Conservation (phyloP, 306 rosid species). For the Ziziphus jujuba region DNA sequence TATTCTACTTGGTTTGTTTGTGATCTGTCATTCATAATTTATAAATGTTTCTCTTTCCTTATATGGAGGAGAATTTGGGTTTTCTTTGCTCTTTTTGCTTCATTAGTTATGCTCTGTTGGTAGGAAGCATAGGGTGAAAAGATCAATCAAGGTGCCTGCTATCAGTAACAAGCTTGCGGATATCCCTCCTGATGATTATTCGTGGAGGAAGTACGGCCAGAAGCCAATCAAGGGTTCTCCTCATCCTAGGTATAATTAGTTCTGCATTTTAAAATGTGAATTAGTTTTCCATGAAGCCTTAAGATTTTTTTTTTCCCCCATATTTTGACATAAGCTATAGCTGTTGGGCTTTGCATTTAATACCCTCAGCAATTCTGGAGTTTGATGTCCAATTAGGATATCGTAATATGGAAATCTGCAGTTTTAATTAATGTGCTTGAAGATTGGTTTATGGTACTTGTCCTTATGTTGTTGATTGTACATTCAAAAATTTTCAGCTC, state of each 20-base stretch:
- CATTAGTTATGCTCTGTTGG: constrained; percentile 10
- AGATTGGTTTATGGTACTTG: not conserved
- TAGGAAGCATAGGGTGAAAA: constrained; percentile 94
- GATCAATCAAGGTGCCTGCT: constrained; percentile 96
- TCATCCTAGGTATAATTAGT: constrained; percentile 75
- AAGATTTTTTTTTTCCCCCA: not conserved
- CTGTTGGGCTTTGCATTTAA: not conserved
- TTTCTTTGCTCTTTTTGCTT: not conserved
- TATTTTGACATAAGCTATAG: constrained; percentile 1
- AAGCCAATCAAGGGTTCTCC: constrained; percentile 99
- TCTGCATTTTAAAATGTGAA: constrained; percentile 8
- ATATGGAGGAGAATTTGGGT: not conserved
- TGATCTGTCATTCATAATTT: no score
- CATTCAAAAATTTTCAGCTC: not conserved
- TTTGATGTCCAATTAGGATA: constrained; percentile 28
- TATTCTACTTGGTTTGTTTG: constrained; percentile 6
- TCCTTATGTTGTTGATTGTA: no score
- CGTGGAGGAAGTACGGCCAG: constrained; percentile 99
- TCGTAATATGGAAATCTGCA: not conserved
- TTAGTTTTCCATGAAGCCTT: constrained; percentile 8
- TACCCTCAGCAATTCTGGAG: not conserved
- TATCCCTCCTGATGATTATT: constrained; percentile 97
- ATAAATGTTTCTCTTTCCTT: constrained; percentile 6
- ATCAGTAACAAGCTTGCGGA: constrained; percentile 97
- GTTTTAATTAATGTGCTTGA: not conserved